A percentile compares a stretch with the other conserved stretches of the same genome.
phyloP scores from a whole-genome alignment of 2,329 filamentous ascomycete species.

The Fusarium sp. region DNA sequence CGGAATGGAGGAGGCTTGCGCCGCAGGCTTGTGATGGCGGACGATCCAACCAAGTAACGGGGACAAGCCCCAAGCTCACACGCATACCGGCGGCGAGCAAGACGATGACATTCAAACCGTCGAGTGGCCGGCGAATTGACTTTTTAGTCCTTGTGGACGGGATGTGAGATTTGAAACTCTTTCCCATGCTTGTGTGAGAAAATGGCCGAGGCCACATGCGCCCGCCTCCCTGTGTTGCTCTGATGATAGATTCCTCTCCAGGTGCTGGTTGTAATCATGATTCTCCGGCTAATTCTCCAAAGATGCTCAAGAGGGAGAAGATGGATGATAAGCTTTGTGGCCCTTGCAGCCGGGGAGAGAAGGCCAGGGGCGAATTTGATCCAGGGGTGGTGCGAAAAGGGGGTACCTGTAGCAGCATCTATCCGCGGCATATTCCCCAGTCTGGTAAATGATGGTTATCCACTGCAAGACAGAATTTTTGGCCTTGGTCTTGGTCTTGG shows the following conservation, averaged over 20 bases:
- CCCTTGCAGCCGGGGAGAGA: conserved; percentile 10
- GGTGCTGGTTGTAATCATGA: conserved; percentile 9
- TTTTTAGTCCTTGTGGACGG: not conserved
- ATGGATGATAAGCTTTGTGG: conserved; percentile 24
- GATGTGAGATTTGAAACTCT: conserved; percentile 7
- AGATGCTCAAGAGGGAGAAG: conserved; percentile 4
- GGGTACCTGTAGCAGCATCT: conserved; percentile 22
- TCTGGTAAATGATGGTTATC: conserved; percentile 13
- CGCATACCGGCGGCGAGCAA: conserved; percentile 2
- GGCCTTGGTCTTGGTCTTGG: not conserved
- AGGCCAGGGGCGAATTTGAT: conserved; percentile 24
- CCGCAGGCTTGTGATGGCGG: conserved; percentile 13
- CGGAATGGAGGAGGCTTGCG: conserved; percentile 33
- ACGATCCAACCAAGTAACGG: conserved; percentile 33
- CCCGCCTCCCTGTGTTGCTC: conserved; percentile 6
- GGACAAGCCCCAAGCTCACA: conserved; percentile 11
- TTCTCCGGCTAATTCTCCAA: not conserved
- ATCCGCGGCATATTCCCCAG: conserved; percentile 31
- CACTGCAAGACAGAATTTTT: conserved; percentile 11
- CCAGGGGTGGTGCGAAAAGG: conserved; percentile 20
- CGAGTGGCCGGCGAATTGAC: not conserved
- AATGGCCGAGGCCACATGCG: not conserved
- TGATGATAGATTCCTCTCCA: conserved; percentile 8
- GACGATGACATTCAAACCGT: conserved; percentile 5
- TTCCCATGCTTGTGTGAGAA: not conserved